These are phyloP conservation scores for Kodamaea restingae DNA, from an alignment of 805 yeast genomes.

Conservation along the genomic window DNA sequence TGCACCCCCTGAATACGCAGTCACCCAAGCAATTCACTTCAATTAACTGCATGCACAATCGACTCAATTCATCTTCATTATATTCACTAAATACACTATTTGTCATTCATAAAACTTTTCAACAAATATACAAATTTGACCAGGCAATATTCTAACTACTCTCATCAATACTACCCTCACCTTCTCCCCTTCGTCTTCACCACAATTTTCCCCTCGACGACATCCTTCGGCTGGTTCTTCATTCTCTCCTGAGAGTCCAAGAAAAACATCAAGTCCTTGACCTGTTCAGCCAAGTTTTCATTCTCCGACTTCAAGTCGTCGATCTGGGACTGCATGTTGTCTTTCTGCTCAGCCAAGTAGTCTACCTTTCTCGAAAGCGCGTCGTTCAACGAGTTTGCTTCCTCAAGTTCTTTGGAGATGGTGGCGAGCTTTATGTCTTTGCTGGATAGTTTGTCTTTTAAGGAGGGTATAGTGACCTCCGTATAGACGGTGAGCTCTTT, in stretches of 20 bases:
- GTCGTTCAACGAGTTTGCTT: constrained; percentile 32
- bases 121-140: no score
- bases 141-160: no score
- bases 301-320: constrained; percentile 35
- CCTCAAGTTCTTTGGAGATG: constrained; percentile 30
- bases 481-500: constrained; percentile 26
- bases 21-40: no score
- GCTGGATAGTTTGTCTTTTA: constrained; percentile 27
- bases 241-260: constrained; percentile 71
- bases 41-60: no score
- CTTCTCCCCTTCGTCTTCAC: no score
- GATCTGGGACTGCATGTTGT: constrained; percentile 22
- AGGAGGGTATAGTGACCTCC: constrained; percentile 28
- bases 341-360: constrained; percentile 23
- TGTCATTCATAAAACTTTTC: no score
- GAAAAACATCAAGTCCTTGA: constrained; percentile 75
- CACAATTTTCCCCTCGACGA: constrained; percentile 64
- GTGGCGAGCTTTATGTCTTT: constrained; percentile 27
- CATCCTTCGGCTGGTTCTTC: constrained; percentile 66
- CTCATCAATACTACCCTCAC: no score
- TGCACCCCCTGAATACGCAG: no score
- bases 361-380: constrained; percentile 39
- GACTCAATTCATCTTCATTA: no score
- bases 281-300: constrained; percentile 56
- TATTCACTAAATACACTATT: no score